phyloP scores from a whole-genome alignment of 345 rosid genomes.

The Kernera saxatilis region DNA sequence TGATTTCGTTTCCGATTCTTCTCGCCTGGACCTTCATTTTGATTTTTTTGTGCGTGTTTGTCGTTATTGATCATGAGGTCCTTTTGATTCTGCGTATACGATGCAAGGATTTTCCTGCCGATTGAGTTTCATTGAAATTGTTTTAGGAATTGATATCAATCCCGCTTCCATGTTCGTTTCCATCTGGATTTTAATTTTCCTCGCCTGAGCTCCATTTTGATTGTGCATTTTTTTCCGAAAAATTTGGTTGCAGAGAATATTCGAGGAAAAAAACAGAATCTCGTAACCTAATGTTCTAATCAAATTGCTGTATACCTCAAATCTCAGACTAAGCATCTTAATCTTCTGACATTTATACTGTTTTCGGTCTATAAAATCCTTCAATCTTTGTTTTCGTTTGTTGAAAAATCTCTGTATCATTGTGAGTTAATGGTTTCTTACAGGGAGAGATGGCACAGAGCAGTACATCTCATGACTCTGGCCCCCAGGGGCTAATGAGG shows the following conservation, averaged over 20 bases:
- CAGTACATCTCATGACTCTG: conserved; percentile 36
- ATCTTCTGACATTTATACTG: neutral
- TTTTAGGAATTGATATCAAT: neutral
- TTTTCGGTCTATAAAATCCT: neutral
- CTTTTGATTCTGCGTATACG: neutral
- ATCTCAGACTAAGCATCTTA: neutral
- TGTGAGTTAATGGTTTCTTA: neutral
- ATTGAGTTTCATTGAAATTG: neutral
- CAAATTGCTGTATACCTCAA: neutral
- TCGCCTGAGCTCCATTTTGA: neutral
- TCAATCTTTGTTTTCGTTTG: neutral
- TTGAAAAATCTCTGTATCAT: neutral
- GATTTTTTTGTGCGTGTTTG: neutral
- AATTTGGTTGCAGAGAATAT: neutral
- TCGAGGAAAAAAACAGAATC: neutral
- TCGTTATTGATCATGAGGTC: neutral
- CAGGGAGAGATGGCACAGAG: conserved; percentile 34
- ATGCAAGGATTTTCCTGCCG: neutral
- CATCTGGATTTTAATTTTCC: neutral
- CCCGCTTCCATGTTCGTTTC: too few species aligned
- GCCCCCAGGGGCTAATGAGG: conserved; percentile 51
- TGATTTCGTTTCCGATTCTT: neutral
- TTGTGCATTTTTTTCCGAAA: neutral
- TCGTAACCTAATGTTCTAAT: neutral
- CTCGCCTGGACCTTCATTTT: neutral